Base-by-base conservation (phyloP, 1,284 basidiomycete genomes). In the Tetrapyrgos nigripes region DNA sequence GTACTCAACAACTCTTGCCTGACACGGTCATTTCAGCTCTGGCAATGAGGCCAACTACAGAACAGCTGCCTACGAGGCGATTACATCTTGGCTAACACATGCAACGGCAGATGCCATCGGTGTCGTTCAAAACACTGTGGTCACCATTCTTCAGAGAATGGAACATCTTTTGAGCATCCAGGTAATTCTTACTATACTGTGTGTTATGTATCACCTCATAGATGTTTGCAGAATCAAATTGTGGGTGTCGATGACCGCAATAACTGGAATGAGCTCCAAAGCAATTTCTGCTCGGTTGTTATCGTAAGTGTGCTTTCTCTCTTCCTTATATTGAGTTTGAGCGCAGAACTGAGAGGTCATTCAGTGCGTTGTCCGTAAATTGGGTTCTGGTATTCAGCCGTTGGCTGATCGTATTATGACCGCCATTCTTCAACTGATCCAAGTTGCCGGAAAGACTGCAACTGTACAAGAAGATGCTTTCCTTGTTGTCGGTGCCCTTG, bases 241-340 rank as follows among this genome's bases (percentile, higher is more conserved):
- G 82, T 99, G 47, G 97, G 97, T 53, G 83, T 91, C 45, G 97
- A 99, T 75, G 97, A 99, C 73, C 88, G 94, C 65, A 97, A 97
- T 77, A 99, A 98, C 81, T 98, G 97, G 95, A 97, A 96, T 71
- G 97, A 99, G 74, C 82, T 99, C 44, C 96, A 98, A 75, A 92
- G 94, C 77, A 97, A 97, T 77, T 86, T 98, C 69, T 98, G 96
- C 76, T 91, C 91, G 61, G 92, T 97, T 49, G 81, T 95, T 58
- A 92, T 93, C 55, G 93, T 93, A 68, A 70, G 90, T 80, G 17
- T 33, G 56, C 46, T 44, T 35, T 47, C 21, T 31, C 14, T 48
- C 4, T 24, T 21, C 44, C 26, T 6, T 58, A 51, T 27, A 44
- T 21, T 19, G 35, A 44, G 19, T 4, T n/a, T 27, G 17, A n/a